Conservation (phyloP, 768 basidiomycete species). For the Tricholomella constricta region DNA sequence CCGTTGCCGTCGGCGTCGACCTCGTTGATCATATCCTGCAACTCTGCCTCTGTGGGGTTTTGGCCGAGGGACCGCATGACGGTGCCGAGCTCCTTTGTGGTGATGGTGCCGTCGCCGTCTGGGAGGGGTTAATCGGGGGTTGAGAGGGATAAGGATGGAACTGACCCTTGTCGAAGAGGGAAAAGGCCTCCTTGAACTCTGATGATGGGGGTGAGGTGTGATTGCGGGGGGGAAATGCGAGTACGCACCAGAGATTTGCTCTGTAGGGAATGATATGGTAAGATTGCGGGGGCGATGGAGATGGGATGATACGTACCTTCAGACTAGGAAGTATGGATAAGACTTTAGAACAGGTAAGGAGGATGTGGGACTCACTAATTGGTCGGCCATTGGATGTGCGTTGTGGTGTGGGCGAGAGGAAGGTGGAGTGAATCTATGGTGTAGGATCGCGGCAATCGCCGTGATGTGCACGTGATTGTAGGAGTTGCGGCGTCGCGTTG, state of each 20-base stretch:
- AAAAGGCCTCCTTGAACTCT: slow-evolving; percentile 99
- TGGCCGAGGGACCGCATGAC: slow-evolving; percentile 93
- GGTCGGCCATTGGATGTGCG: slow-evolving; percentile 50
- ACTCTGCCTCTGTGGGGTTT: slow-evolving; percentile 89
- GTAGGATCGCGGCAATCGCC: slow-evolving; percentile 27
- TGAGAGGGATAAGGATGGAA: slow-evolving; percentile 14
- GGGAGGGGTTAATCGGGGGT: slow-evolving; percentile 5
- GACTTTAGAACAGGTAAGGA: slow-evolving; percentile 2
- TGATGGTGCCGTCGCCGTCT: slow-evolving; percentile 95
- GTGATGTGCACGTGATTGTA: slow-evolving; percentile 1
- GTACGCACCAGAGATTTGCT: slow-evolving; percentile 85
- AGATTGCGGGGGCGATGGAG: no score
- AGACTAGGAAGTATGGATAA: slow-evolving; percentile 38
- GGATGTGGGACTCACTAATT: slow-evolving; percentile 44
- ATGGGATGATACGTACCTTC: slow-evolving; percentile 43
- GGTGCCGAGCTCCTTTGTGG: slow-evolving; percentile 86
- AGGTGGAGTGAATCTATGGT: slow-evolving; percentile 5
- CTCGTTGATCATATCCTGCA: slow-evolving; percentile 96
- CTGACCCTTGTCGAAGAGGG: slow-evolving; percentile 93
- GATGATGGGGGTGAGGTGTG: background rate
- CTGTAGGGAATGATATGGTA: slow-evolving; percentile 38
- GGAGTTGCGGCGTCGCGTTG: no score
- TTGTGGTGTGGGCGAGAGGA: slow-evolving; percentile 13
- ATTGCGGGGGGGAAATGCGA: background rate
- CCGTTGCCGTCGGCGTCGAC: slow-evolving; percentile 83